These are phyloP conservation scores for Petunia secreta DNA, from an alignment of 257 asterid genomes.

Conservation along the genomic window DNA sequence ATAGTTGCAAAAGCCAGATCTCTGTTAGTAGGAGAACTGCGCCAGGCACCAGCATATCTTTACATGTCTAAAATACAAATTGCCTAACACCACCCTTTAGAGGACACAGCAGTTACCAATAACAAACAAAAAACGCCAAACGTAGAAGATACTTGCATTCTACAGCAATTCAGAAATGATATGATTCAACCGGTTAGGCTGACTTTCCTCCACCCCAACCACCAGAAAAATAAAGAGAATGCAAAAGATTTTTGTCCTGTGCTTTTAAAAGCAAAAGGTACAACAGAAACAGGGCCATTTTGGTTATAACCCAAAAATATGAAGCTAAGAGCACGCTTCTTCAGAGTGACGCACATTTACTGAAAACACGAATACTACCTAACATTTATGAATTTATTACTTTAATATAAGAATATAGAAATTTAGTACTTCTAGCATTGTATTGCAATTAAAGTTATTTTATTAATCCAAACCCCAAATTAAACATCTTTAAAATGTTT, in stretches of 20 bases:
- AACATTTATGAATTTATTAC: background rate
- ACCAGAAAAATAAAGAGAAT: background rate
- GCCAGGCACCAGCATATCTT: slow-evolving; percentile 6
- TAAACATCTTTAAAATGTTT: background rate
- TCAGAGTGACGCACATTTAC: background rate
- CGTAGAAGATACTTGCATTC: background rate
- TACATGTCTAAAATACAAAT: background rate
- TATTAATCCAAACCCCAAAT: background rate
- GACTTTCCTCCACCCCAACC: background rate
- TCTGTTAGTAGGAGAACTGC: background rate
- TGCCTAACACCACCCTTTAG: background rate
- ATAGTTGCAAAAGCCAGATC: too few species aligned
- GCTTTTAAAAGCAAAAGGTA: background rate
- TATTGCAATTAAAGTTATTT: background rate
- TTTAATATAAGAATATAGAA: background rate
- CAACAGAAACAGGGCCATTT: background rate
- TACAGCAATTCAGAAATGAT: background rate
- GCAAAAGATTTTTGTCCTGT: background rate
- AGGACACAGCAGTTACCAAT: background rate
- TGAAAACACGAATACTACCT: background rate
- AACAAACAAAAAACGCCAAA: background rate
- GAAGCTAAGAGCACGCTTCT: background rate
- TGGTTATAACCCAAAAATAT: too few species aligned
- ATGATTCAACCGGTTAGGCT: background rate
- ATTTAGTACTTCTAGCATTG: background rate